phyloP scores from a whole-genome alignment of 2,329 filamentous ascomycete species.

The Penicillium sp. region DNA sequence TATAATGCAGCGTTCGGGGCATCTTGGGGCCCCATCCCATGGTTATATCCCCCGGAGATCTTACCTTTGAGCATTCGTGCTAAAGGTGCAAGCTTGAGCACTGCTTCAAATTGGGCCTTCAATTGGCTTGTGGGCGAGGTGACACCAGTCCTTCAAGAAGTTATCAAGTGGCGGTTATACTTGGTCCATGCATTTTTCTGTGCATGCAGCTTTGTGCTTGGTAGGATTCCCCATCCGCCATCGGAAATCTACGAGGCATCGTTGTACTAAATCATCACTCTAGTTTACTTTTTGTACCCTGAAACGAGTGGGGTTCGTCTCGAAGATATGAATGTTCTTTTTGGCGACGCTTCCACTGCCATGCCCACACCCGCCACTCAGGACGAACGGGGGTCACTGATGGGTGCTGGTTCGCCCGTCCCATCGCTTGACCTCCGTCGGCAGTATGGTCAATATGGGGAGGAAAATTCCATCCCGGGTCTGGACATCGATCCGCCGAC shows the following conservation, averaged over 20 bases:
- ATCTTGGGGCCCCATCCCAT: slow-evolving; percentile 96
- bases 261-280: slow-evolving; percentile 13
- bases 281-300: slow-evolving; percentile 96
- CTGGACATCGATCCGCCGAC: slow-evolving; percentile 78
- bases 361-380: slow-evolving; percentile 75
- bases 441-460: slow-evolving; percentile 48
- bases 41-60: slow-evolving; percentile 99
- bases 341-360: slow-evolving; percentile 86
- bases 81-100: slow-evolving; percentile 94
- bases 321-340: slow-evolving; percentile 94
- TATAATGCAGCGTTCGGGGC: slow-evolving; percentile 98
- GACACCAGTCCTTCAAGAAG: slow-evolving; percentile 88
- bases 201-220: slow-evolving; percentile 89
- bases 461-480: slow-evolving; percentile 71
- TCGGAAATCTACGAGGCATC: not conserved
- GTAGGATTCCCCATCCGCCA: slow-evolving; percentile 58
- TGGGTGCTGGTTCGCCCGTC: slow-evolving; percentile 74
- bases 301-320: slow-evolving; percentile 93
- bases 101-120: slow-evolving; percentile 95
- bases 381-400: slow-evolving; percentile 78
- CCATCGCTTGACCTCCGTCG: slow-evolving; percentile 70
- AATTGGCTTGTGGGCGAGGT: slow-evolving; percentile 97
- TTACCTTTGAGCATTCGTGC: slow-evolving; percentile 93
- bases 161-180: slow-evolving; percentile 91
- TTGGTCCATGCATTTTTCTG: slow-evolving; percentile 97